Percentiles rank a stretch among this genome's conserved stretches.
Conservation (phyloP, 768 basidiomycete species). For the Tricholoma terreum region DNA sequence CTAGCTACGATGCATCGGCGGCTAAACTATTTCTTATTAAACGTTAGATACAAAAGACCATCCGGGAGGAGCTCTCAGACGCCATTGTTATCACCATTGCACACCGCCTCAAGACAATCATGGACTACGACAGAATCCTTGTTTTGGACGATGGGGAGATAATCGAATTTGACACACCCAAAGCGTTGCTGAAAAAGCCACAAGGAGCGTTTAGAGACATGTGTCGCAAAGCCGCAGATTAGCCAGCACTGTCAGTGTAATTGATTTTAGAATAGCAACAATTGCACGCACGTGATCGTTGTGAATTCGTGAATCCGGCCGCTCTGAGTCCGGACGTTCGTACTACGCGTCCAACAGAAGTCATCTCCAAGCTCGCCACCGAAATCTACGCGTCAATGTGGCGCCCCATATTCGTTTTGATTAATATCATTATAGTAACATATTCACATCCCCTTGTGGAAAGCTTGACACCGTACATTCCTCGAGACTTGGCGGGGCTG, state of each 20-base stretch:
- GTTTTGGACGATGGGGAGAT: slow-evolving; percentile 72
- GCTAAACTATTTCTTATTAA: neutral
- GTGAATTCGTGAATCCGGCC: too few relatives aligned
- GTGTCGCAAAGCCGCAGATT: slow-evolving; percentile 61
- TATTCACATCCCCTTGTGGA: slow-evolving; percentile 11
- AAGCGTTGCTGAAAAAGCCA: slow-evolving; percentile 45
- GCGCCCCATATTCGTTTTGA: slow-evolving; percentile 8
- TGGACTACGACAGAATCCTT: slow-evolving; percentile 72
- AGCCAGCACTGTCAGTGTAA: slow-evolving; percentile 38
- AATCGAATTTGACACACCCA: slow-evolving; percentile 73
- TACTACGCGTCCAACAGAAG: neutral
- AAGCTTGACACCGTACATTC: neutral
- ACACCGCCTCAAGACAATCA: slow-evolving; percentile 72
- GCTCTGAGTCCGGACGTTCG: too few relatives aligned
- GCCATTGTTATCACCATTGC: slow-evolving; percentile 84
- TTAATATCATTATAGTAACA: slow-evolving; percentile 4
- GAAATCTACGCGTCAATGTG: neutral
- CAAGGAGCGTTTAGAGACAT: slow-evolving; percentile 66
- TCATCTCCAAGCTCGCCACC: neutral
- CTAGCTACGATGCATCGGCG: neutral
- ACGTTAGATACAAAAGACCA: slow-evolving; percentile 63
- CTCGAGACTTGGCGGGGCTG: slow-evolving; percentile 17
- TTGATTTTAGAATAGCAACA: neutral
- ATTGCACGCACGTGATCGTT: slow-evolving; percentile 11
- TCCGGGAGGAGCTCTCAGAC: slow-evolving; percentile 66